A percentile compares a stretch with the other conserved stretches of the same genome.
Evolutionary conservation across 208 protist species (phyloP).

Genomic region (Leishmania turanica): DNA sequence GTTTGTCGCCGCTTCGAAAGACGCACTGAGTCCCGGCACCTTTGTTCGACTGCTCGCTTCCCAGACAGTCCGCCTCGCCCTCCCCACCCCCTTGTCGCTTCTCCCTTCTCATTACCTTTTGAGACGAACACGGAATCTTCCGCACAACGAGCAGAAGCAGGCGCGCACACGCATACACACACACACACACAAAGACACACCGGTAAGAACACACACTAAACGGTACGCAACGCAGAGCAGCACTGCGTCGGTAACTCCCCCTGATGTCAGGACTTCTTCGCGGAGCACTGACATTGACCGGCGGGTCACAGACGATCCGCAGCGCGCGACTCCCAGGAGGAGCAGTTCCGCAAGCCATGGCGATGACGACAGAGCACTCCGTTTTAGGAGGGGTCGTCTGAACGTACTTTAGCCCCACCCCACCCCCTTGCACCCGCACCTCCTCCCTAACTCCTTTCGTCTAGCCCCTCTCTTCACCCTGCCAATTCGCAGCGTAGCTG

Average conservation of each 20-base stretch:
- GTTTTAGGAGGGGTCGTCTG: neutral
- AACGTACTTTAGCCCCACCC: neutral
- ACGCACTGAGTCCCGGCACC: neutral
- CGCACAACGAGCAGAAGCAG: neutral
- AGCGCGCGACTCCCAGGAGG: neutral
- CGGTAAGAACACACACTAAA: neutral
- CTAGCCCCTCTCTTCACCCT: neutral
- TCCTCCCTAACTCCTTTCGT: neutral
- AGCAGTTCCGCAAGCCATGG: neutral
- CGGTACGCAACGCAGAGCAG: neutral
- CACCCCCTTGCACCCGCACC: neutral
- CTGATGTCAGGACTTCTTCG: neutral
- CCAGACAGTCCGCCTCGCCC: neutral
- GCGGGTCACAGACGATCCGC: neutral
- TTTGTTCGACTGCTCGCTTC: neutral
- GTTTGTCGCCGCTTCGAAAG: neutral
- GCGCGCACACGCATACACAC: neutral
- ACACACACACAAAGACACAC: neutral
- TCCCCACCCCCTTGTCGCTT: neutral
- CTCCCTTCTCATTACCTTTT: neutral
- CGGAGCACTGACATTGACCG: neutral
- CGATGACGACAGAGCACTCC: neutral
- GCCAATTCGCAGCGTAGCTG: neutral
- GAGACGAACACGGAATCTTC: neutral
- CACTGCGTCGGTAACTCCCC: neutral